Percentiles rank a stretch among this genome's conserved stretches.
phyloP scores from a whole-genome alignment of 73 alveolate genomes.

The Breviolum minutum region DNA sequence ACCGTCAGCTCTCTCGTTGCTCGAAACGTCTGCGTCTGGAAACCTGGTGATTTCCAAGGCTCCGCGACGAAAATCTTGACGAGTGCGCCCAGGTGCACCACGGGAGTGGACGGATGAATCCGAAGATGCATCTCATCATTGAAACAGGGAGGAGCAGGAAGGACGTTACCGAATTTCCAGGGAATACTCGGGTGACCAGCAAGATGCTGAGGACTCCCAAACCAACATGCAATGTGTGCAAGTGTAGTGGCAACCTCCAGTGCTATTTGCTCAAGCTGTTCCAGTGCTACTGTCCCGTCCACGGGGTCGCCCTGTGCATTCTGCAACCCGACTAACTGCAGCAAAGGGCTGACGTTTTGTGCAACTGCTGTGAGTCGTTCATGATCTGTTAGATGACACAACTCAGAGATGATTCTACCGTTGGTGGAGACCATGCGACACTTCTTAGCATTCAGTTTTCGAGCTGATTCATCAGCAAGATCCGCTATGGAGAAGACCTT shows the following conservation, averaged over 20 bases:
- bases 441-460: neutral
- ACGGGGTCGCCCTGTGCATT: conserved; percentile 18
- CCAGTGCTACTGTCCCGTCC: neutral
- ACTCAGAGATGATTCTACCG: conserved; percentile 32
- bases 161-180: neutral
- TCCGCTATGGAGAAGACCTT: conserved; percentile 31
- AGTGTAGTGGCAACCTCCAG: conserved; percentile 23
- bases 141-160: conserved; percentile 15
- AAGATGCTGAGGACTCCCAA: conserved; percentile 30
- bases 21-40: neutral
- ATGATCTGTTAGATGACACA: neutral
- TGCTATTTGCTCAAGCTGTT: conserved; percentile 24
- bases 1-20: conserved; percentile 34
- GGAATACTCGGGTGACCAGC: conserved; percentile 17
- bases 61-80: neutral
- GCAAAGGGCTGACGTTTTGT: conserved; percentile 39
- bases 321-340: conserved; percentile 66
- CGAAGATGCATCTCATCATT: neutral
- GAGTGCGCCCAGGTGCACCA: neutral
- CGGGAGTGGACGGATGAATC: neutral
- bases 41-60: neutral
- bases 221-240: conserved; percentile 55
- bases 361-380: conserved; percentile 28
- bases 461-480: neutral
- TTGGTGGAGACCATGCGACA: conserved; percentile 34